phyloP scores from a whole-genome alignment of 2,329 filamentous ascomycete genomes.

The Curvularia verruculosa region DNA sequence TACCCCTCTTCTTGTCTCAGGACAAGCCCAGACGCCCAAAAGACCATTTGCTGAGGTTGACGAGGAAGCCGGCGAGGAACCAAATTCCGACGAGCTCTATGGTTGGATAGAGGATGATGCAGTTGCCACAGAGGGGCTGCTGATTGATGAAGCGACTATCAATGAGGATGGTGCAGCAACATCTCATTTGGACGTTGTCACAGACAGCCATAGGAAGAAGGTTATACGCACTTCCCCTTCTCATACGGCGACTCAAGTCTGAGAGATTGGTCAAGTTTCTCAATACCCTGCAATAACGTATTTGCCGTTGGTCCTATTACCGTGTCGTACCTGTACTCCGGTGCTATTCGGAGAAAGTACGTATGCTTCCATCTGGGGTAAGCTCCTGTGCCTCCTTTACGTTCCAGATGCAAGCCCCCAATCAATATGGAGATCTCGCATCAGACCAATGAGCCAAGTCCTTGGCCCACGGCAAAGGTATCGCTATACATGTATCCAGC shows the following conservation, averaged over 20 bases:
- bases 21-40: constrained; percentile 58
- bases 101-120: constrained; percentile 72
- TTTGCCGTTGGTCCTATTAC: constrained; percentile 8
- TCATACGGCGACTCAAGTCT: constrained; percentile 29
- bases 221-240: constrained; percentile 32
- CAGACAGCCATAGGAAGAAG: constrained; percentile 33
- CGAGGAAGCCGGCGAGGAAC: constrained; percentile 67
- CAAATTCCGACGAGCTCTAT: constrained; percentile 69
- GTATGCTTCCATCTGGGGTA: constrained; percentile 20
- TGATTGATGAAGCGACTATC: constrained; percentile 41
- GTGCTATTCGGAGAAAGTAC: constrained; percentile 25
- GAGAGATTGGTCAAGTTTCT: neutral
- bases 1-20: constrained; percentile 27
- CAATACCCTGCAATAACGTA: constrained; percentile 1
- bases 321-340: constrained; percentile 17
- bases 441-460: constrained; percentile 26
- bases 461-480: constrained; percentile 18
- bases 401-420: constrained; percentile 13
- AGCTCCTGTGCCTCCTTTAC: constrained; percentile 21
- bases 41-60: constrained; percentile 63
- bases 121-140: constrained; percentile 50
- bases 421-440: constrained; percentile 24
- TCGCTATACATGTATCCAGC: constrained; percentile 23
- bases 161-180: constrained; percentile 21
- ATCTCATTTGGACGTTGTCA: constrained; percentile 25